Evolutionary conservation across 1,139 yeast species (phyloP), one percentile per base, ranked within the genome.

Genomic region (Pichiaceae sp.): DNA sequence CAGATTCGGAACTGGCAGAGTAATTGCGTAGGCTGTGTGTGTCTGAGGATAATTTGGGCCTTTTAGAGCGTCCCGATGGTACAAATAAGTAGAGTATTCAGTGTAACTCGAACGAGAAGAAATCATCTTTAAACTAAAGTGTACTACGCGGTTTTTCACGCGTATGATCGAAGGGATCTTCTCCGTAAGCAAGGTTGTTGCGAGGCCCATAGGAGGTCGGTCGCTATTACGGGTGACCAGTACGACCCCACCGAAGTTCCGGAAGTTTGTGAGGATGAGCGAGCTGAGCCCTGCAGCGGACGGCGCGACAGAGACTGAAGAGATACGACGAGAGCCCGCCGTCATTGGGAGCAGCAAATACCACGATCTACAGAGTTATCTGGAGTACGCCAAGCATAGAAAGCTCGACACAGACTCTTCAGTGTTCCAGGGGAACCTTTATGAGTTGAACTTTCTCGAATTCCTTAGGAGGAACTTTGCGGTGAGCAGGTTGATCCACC

Each of bases 371-470:
- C 27, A 27, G 17, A 28, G 24, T 4, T 33, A 33, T 41, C 42
- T 68, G 17, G 42, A 47, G 4, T 56, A 63, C 37, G 60, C 64
- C 4, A 47, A 45, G 29, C 37, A 36, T 2, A 46, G 42, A 18
- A 44, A 46, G 2, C 43, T 62, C n/a, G 55, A 61, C 17, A 54
- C 59, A 2, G 49, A 47, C 3, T 61, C 83, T 1, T 64, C 78
- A 0, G 75, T 72, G 1, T 80, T 80, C 50, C 63, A 67, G 45
- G 95, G 95, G 1, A 78, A 84, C 1, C 52, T 82, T 6, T 84
- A 82, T 50, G 94, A 84, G 49, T 61, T 76, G 31, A 62, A 72
- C 2, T 65, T 75, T 25, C 66, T 71, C 51, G 61, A 70, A 34
- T 66, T 70, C 44, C 57, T 80, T 2, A 57, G 63, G 37, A 39